phyloP scores from a whole-genome alignment of 805 yeast species.

The Candida easanensis region DNA sequence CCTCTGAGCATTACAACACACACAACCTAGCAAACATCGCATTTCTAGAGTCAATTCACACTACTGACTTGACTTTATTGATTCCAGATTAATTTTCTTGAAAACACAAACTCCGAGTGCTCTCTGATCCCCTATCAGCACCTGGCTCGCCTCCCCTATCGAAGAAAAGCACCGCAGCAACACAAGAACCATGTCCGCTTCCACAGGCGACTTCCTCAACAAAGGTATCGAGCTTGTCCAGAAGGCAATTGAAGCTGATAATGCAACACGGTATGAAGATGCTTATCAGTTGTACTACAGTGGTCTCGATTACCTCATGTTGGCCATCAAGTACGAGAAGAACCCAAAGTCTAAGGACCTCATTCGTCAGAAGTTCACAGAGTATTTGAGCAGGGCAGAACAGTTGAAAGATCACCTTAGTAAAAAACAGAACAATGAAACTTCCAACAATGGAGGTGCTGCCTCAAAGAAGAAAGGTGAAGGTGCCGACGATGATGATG shows the following conservation, averaged over 20 bases:
- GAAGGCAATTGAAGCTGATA: constrained; percentile 92
- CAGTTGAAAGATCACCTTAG: constrained; percentile 88
- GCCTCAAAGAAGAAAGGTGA: constrained; percentile 53
- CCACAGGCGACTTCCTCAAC: constrained; percentile 72
- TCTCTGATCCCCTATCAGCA: not conserved
- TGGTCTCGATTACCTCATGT: constrained; percentile 92
- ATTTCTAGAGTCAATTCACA: not conserved
- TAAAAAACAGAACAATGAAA: constrained; percentile 45
- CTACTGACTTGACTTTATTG: not conserved
- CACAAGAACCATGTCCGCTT: constrained; percentile 22
- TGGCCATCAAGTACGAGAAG: constrained; percentile 93
- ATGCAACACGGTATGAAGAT: constrained; percentile 85
- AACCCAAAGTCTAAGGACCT: constrained; percentile 86
- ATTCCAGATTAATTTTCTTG: not conserved
- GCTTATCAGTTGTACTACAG: constrained; percentile 91
- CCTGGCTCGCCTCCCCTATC: not conserved
- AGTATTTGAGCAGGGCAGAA: constrained; percentile 90
- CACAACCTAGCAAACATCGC: no score
- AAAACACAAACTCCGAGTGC: not conserved
- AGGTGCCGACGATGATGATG: constrained; percentile 62
- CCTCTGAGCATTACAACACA: no score
- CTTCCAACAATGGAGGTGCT: constrained; percentile 40
- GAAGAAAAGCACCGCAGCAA: not conserved
- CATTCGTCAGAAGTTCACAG: constrained; percentile 84
- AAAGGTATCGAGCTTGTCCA: constrained; percentile 96